phyloP scores from a whole-genome alignment of 441 rosid genomes.

The Gossypium schwendimanii region DNA sequence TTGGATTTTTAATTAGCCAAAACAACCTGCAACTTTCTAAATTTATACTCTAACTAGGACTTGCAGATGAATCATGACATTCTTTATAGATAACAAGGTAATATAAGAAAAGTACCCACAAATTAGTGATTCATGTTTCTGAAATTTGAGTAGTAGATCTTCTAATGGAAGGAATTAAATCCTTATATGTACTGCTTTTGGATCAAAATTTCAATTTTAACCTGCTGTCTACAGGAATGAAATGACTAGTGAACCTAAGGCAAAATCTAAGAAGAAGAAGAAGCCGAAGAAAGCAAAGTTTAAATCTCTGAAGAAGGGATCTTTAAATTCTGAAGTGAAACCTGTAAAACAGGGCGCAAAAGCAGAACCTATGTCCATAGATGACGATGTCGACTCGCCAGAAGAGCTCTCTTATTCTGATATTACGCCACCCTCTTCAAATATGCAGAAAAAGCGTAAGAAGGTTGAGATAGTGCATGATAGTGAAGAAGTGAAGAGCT shows the following conservation, averaged over 20 bases:
- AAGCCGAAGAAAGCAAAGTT: constrained; percentile 86
- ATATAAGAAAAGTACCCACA: not conserved
- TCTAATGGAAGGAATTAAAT: not conserved
- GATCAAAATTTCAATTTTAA: not conserved
- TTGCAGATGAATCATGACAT: not conserved
- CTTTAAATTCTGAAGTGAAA: constrained; percentile 62
- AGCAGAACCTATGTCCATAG: constrained; percentile 46
- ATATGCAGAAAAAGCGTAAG: constrained; percentile 56
- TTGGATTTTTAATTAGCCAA: not conserved
- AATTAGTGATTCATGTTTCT: not conserved
- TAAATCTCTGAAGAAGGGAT: constrained; percentile 86
- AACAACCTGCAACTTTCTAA: not conserved
- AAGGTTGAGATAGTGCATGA: constrained; percentile 38
- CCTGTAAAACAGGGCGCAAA: constrained; percentile 48
- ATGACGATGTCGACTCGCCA: constrained; percentile 39
- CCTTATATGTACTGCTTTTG: not conserved
- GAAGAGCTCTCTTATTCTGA: constrained; percentile 57
- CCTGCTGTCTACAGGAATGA: constrained; percentile 48
- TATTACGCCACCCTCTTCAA: constrained; percentile 38
- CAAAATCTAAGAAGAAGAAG: constrained; percentile 91
- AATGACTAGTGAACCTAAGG: constrained; percentile 40
- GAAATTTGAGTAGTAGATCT: not conserved
- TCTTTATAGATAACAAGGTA: not conserved
- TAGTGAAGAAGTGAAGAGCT: constrained; percentile 46
- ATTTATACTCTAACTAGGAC: not conserved